Evolutionary conservation across 192 early-diverging fungal genomes (phyloP).

Genomic region (Umbelopsis sp.): DNA sequence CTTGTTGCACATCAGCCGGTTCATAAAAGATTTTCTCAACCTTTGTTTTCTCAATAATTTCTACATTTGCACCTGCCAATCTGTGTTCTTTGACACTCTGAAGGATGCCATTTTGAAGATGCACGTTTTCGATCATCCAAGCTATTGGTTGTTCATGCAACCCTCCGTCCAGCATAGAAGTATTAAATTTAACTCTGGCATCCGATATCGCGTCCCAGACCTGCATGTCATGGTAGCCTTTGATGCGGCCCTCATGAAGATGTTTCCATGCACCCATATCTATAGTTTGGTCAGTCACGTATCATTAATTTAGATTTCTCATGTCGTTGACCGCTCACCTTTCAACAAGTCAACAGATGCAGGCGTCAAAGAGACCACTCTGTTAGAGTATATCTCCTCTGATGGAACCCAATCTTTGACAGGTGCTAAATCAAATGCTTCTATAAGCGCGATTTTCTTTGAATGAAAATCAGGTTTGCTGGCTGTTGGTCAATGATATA

Average conservation of each 20-base stretch:
- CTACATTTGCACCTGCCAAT: conserved; percentile 46
- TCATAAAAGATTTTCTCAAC: conserved; percentile 60
- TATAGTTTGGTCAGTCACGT: conserved; percentile 17
- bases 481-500: conserved; percentile 3
- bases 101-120: conserved; percentile 75
- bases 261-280: conserved; percentile 69
- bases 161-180: conserved; percentile 30
- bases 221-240: conserved; percentile 71
- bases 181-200: conserved; percentile 68
- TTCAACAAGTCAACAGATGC: conserved; percentile 64
- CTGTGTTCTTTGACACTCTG: conserved; percentile 43
- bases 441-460: conserved; percentile 76
- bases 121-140: conserved; percentile 87
- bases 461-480: conserved; percentile 30
- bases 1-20: conserved; percentile 11
- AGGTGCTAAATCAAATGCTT: conserved; percentile 69
- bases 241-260: conserved; percentile 58
- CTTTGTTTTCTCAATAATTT: conserved; percentile 69
- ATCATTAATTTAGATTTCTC: not conserved
- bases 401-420: conserved; percentile 56
- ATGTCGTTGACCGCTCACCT: conserved; percentile 22
- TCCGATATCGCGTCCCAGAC: conserved; percentile 80
- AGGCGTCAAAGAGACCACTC: conserved; percentile 83
- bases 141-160: conserved; percentile 56
- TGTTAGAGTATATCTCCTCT: conserved; percentile 69